Base-by-base conservation (phyloP, 2,329 filamentous ascomycete species). In the Cercospora sp. region DNA sequence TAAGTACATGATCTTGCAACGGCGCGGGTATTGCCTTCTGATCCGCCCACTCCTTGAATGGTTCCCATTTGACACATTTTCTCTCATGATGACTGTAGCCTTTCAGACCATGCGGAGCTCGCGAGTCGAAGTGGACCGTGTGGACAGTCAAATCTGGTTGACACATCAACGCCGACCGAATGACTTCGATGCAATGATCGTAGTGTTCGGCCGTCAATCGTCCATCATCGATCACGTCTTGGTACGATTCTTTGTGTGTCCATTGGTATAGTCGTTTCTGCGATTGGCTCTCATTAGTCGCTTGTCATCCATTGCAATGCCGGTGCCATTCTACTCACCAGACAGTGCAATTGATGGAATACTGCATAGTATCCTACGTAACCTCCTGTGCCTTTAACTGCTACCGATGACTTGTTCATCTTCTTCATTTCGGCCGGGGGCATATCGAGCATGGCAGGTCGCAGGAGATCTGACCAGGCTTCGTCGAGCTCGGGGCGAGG, bases 211-310 rank as follows among this genome's bases (percentile, higher is more conserved):
- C 26, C 5, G 61, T 64, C 32, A 67, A 32, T 1, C 61, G 61
- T 3, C 53, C 26, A 5, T 61, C 34, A 26, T 28, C 45, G 18
- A 68, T 53, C 4, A 69, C 55, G 10, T 69, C 65, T 4, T 61
- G 61, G 37, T 69, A 69, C 10, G 63, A 61, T 7, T 62, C 65
- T 26, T 43, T 60, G 49, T 69, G 45, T 21, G 62, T 40, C 61
- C 59, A 65, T 61, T 69, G 68, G 13, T 69, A 69, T 10, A 69
- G 61, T 10, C 68, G 68, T 65, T 69, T 69, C 66, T 66, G 34
- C 34, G 12, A 37, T 37, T 13, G 12, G 9, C 5, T 5, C 2
- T 9, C 12, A 13, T 37, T 13, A 37, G 34, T 37, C 4, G 10
- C 34, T 7, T 28, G n/a, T n/a, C n/a, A n/a, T 28, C 26, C 26